phyloP scores from a whole-genome alignment of 176 grass and related monocot genomes.

The Typha latifolia region DNA sequence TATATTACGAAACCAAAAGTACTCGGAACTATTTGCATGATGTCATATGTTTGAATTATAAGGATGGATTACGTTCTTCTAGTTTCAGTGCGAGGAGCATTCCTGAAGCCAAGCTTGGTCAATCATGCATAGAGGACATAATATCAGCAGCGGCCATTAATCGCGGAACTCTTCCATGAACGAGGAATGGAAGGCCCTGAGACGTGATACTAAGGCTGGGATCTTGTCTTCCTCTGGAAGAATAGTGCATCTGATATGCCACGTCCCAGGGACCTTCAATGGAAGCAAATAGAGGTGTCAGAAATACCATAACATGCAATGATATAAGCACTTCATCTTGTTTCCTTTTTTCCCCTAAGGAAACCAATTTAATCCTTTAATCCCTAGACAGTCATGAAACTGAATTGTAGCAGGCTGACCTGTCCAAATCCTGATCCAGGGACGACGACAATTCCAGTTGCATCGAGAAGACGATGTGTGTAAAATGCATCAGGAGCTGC shows the following conservation, averaged over 20 bases:
- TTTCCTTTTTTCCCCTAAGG: no score
- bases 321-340: background rate
- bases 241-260: constrained; percentile 51
- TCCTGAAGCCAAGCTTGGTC: no score
- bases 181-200: constrained; percentile 51
- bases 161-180: constrained; percentile 61
- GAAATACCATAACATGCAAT: background rate
- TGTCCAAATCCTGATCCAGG: constrained; percentile 61
- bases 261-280: constrained; percentile 26
- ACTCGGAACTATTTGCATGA: background rate
- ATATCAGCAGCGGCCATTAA: background rate
- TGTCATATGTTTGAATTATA: no score
- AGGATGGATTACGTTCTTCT: no score
- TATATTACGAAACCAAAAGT: background rate
- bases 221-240: constrained; percentile 45
- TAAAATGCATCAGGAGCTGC: constrained; percentile 75
- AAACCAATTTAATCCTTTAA: no score
- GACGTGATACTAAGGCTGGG: constrained; percentile 23
- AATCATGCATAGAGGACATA: no score
- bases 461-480: constrained; percentile 30
- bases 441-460: constrained; percentile 49
- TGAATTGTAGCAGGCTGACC: constrained; percentile 20
- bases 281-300: background rate
- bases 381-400: background rate
- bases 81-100: no score